Evolutionary conservation across 768 basidiomycete species (phyloP).

Genomic region (Amyloporia xantha): DNA sequence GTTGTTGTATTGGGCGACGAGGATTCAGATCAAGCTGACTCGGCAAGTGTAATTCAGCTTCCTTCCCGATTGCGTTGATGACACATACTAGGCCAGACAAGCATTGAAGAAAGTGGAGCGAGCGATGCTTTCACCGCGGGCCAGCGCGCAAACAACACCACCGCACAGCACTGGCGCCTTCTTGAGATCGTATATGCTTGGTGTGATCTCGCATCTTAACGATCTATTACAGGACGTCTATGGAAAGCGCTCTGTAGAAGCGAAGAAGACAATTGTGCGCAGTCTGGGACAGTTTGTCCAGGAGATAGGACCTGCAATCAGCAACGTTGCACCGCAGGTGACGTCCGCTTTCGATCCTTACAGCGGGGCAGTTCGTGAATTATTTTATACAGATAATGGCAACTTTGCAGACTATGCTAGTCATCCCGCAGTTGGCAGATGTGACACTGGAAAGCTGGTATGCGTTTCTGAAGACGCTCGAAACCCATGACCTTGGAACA

Average conservation of each 20-base stretch:
- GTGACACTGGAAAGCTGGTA: slow-evolving; percentile 78
- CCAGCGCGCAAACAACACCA: slow-evolving; percentile 21
- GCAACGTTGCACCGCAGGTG: slow-evolving; percentile 84
- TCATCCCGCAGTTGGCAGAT: slow-evolving; percentile 65
- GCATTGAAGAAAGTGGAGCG: slow-evolving; percentile 41
- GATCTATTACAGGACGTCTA: slow-evolving; percentile 81
- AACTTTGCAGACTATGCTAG: slow-evolving; percentile 85
- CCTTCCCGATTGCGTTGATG: background rate
- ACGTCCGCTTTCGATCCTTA: background rate
- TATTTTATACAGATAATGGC: slow-evolving; percentile 74
- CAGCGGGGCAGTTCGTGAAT: no score
- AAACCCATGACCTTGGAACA: slow-evolving; percentile 66
- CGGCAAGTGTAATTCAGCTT: slow-evolving; percentile 31
- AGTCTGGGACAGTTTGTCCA: slow-evolving; percentile 70
- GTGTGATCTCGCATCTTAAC: slow-evolving; percentile 77
- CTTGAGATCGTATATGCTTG: slow-evolving; percentile 73
- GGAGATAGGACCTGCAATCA: slow-evolving; percentile 64
- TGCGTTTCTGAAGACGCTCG: slow-evolving; percentile 63
- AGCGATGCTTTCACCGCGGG: slow-evolving; percentile 20
- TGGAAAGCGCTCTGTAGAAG: slow-evolving; percentile 60
- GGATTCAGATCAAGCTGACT: slow-evolving; percentile 34
- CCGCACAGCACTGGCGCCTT: slow-evolving; percentile 46
- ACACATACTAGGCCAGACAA: slow-evolving; percentile 35
- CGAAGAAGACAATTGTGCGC: slow-evolving; percentile 74
- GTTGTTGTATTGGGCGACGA: slow-evolving; percentile 76